Evolutionary conservation across 805 yeast species (phyloP), one percentile per base, ranked within the genome.

Genomic region (Kuraishia hungarica): DNA sequence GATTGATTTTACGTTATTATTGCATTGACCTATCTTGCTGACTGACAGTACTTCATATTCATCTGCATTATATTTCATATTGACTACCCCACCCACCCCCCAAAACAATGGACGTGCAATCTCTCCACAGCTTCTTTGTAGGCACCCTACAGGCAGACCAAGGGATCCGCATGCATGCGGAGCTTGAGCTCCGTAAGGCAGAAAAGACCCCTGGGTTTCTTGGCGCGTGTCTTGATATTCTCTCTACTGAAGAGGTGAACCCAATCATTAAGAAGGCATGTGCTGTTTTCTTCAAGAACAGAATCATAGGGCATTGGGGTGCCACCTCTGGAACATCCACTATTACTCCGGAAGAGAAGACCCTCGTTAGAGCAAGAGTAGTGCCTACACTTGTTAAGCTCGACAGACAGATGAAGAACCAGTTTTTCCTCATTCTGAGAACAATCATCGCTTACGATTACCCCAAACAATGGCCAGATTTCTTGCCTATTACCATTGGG

Each of bases 241-340:
- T 90, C 20, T 66, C 78, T 19, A 79, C 81, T 21, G 70, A 70
- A 6, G 80, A 77, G 19, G 82, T 80, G 11, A 73, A 81, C 20
- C 74, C 77, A 1, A 79, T 77, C 28, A 79, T 89, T 53, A 82
- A 86, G 61, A 77, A 83, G 55, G 90, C 97, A 8, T 88, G 96
- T 26, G 94, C 96, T 0, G 85, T 93, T 23, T 92, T 84, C 68
- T 83, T 93, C 71, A 93, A 93, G 66, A 94, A 93, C 68, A 76
- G 83, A 55, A 76, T 91, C 19, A 69, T 77, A 13, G 78, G 80
- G 51, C 76, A 79, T 57, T 94, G 98, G 98, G 61, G 62, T 7
- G 58, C 71, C 50, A 61, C 64, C 7, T 64, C 59, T 26, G 52
- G 62, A 10, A 64, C 67, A 6, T 56, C 59, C 28, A 59, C 56